Percentiles rank a stretch among this genome's conserved stretches.
phyloP scores from a whole-genome alignment of 2,329 filamentous ascomycete species.

The Scleromitrula shiraiana region DNA sequence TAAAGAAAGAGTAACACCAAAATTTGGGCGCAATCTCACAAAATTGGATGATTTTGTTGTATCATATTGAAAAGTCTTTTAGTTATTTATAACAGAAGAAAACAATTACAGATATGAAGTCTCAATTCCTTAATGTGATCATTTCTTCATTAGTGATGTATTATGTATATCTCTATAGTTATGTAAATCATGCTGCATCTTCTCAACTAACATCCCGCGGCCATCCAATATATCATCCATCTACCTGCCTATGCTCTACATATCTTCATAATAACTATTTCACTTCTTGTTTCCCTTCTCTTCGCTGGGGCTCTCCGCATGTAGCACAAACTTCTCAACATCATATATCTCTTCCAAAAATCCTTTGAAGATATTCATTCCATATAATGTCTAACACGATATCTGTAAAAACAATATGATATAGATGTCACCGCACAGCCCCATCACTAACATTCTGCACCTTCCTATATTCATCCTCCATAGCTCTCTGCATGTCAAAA shows the following conservation, averaged over 20 bases:
- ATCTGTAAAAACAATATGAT: not conserved
- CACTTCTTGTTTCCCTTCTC: too few species aligned
- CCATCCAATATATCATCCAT: too few species aligned
- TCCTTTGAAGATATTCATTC: too few species aligned
- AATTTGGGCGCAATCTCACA: constrained; percentile 2
- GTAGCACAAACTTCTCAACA: too few species aligned
- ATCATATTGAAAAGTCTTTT: constrained; percentile 7
- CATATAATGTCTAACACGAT: too few species aligned
- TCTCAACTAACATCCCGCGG: too few species aligned
- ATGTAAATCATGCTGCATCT: too few species aligned
- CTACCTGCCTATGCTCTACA: too few species aligned
- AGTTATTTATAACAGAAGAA: constrained; percentile 2
- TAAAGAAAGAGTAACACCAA: constrained; percentile 1
- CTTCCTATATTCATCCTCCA: constrained; percentile 87
- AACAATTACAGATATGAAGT: constrained; percentile 1
- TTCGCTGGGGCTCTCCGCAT: too few species aligned
- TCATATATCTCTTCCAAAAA: too few species aligned
- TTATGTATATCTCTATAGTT: not conserved
- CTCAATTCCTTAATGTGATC: not conserved
- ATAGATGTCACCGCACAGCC: constrained; percentile 4
- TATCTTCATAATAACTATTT: too few species aligned
- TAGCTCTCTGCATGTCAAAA: constrained; percentile 79
- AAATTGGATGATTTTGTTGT: constrained; percentile 4
- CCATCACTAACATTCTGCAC: constrained; percentile 66
- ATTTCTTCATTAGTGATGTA: not conserved